Evolutionary conservation across 768 basidiomycete species (phyloP), one percentile per base, ranked within the genome.

Genomic region (Rhodotorula babjevae): DNA sequence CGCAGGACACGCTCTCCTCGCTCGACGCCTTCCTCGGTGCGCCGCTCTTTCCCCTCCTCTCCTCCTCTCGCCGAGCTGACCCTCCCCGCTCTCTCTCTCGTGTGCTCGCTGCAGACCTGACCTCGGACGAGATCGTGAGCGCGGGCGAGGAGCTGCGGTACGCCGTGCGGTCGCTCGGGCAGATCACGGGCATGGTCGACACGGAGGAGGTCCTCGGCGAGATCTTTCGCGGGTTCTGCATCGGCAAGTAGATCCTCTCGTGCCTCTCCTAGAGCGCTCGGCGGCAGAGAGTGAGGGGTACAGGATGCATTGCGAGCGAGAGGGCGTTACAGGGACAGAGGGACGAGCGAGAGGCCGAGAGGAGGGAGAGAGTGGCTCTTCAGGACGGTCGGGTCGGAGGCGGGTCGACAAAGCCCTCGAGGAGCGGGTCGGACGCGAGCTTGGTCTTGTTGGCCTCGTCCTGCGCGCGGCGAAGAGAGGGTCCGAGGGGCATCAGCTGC

Each of bases 61-160:
- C 33, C 27, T 31, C 19, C 56, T 29, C 21, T n/a, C 14, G 3
- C 3, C 23, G 29, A 31, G 0, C 18, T 33, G 31, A 29, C 19
- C 12, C 16, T 55, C 31, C 1, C 27, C 42, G n/a, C 46, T 9
- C 29, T 12, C 31, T 33, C 52, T 10, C 53, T 29, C 61, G 27
- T 46, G 16, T n/a, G n/a, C n/a, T n/a, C n/a, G n/a, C 56, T 68
- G 66, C 52, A 44, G 78, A 88, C 88, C 85, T 16, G 77, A 85
- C 2, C 14, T 77, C 85, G 1, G 84, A 85, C n/a, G 90, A 93
- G 72, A 82, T 93, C 9, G 91, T 93, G 12, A 79, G 90, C 19
- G 91, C 87, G 10, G 92, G 92, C 0, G 93, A 95, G 80, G 91
- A 93, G 78, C 84, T 95, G 36, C 87, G 93, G 36, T 92, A 93